Conservation (phyloP, 495 filamentous ascomycete genomes). For the Penicillium verhagenii region DNA sequence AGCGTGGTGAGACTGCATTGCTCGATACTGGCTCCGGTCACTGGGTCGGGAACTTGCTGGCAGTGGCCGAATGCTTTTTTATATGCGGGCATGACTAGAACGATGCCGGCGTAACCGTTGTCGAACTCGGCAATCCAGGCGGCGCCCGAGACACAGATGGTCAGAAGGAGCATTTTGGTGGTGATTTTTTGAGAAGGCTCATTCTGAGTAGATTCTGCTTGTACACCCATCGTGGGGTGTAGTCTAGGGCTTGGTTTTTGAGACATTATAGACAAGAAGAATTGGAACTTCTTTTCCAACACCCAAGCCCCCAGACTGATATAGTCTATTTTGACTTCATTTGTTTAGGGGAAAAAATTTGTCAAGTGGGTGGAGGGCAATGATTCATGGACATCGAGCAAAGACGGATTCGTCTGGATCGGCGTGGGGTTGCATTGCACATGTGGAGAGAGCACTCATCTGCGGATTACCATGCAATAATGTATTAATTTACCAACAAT, state of each 20-base stretch:
- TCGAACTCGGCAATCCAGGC: slow-evolving; percentile 31
- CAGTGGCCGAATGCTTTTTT: slow-evolving; percentile 24
- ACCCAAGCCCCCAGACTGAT: too few species aligned
- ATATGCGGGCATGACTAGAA: slow-evolving; percentile 29
- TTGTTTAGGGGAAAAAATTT: too few species aligned
- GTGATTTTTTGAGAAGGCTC: neutral
- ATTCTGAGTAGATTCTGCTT: neutral
- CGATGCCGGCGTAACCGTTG: slow-evolving; percentile 21
- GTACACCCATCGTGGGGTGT: neutral
- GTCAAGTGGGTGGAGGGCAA: neutral
- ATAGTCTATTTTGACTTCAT: too few species aligned
- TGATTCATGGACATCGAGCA: neutral
- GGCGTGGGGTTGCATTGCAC: neutral
- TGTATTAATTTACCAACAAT: too few species aligned
- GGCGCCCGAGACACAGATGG: slow-evolving; percentile 21
- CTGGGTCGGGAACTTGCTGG: slow-evolving; percentile 9
- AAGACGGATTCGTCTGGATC: neutral
- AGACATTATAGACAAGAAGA: neutral
- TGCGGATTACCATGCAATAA: too few species aligned
- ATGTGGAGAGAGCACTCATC: neutral
- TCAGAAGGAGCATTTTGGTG: neutral
- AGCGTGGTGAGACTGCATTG: slow-evolving; percentile 21
- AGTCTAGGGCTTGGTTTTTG: neutral
- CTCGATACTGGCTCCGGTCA: neutral
- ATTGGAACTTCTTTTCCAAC: neutral